These are phyloP conservation scores for Rhynchosporium agropyri DNA, from an alignment of 2,329 filamentous ascomycete genomes.

Conservation along the genomic window DNA sequence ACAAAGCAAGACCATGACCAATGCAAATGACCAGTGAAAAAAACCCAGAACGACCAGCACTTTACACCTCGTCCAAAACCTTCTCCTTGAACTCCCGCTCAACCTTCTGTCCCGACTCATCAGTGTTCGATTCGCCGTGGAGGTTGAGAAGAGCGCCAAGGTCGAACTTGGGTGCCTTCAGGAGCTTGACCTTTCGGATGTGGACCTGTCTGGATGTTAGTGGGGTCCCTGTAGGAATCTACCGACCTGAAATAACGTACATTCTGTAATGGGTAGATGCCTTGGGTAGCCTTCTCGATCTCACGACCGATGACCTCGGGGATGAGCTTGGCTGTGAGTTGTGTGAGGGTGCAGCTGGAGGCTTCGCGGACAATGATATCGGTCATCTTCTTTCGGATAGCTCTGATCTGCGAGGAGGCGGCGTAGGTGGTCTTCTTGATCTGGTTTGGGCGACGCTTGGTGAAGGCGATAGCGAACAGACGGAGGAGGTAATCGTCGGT, in stretches of 20 bases:
- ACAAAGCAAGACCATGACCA: slow-evolving; percentile 41
- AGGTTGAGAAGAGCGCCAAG: slow-evolving; percentile 93
- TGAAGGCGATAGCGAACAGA: slow-evolving; percentile 98
- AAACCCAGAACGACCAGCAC: slow-evolving; percentile 36
- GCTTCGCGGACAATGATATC: slow-evolving; percentile 99
- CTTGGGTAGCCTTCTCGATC: slow-evolving; percentile 99
- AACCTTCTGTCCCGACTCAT: slow-evolving; percentile 97
- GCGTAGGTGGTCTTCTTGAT: slow-evolving; percentile 99
- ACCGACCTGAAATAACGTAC: slow-evolving; percentile 55
- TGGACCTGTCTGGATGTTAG: slow-evolving; percentile 69
- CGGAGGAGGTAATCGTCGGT: slow-evolving; percentile 99
- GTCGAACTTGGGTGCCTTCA: slow-evolving; percentile 99
- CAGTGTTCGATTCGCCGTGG: slow-evolving; percentile 94
- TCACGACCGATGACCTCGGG: slow-evolving; percentile 99
- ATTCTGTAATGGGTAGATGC: slow-evolving; percentile 99
- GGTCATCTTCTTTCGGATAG: slow-evolving; percentile 99
- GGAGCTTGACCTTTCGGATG: slow-evolving; percentile 99
- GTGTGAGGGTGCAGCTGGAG: slow-evolving; percentile 87
- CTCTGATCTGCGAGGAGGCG: slow-evolving; percentile 92
- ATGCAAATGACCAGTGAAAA: slow-evolving; percentile 42
- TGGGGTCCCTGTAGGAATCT: neutral
- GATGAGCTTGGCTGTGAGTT: slow-evolving; percentile 98
- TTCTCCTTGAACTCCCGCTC: slow-evolving; percentile 99
- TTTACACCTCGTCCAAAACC: slow-evolving; percentile 92
- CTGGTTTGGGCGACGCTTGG: slow-evolving; percentile 98